phyloP scores from a whole-genome alignment of 805 yeast genomes.

The Ogataea minuta region DNA sequence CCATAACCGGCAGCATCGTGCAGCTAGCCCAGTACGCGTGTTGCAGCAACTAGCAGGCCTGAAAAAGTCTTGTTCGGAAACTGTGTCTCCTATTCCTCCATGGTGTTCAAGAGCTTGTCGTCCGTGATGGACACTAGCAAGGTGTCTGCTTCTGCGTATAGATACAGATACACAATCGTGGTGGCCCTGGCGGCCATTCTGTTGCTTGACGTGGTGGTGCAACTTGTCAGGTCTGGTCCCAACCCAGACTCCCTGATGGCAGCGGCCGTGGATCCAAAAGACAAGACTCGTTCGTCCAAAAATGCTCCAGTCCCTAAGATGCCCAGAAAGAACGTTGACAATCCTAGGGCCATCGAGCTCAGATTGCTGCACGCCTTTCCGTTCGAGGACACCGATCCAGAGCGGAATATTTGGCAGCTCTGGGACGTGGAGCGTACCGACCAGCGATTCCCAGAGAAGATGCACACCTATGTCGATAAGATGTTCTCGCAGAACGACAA shows the following conservation, averaged over 20 bases:
- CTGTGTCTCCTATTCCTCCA: not conserved
- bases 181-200: conserved; percentile 2
- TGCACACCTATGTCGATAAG: conserved; percentile 5
- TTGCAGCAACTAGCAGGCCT: too few relatives aligned
- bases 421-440: conserved; percentile 10
- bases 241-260: not conserved
- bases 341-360: conserved; percentile 16
- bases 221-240: conserved; percentile 2
- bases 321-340: conserved; percentile 14
- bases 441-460: conserved; percentile 10
- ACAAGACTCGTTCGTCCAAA: too few relatives aligned
- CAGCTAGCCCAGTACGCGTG: too few relatives aligned
- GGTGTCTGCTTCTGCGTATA: conserved; percentile 1
- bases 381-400: conserved; percentile 14
- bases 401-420: conserved; percentile 22
- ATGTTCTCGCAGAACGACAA: conserved; percentile 13
- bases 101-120: not conserved
- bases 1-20: too few relatives aligned
- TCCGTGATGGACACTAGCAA: not conserved
- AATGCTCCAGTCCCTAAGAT: not conserved
- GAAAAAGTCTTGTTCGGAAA: not conserved
- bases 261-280: too few relatives aligned
- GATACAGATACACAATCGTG: conserved; percentile 5
- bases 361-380: conserved; percentile 18
- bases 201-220: conserved; percentile 3